Base-by-base conservation (phyloP, 1,284 basidiomycete genomes). In the Rhodotorula sp. region DNA sequence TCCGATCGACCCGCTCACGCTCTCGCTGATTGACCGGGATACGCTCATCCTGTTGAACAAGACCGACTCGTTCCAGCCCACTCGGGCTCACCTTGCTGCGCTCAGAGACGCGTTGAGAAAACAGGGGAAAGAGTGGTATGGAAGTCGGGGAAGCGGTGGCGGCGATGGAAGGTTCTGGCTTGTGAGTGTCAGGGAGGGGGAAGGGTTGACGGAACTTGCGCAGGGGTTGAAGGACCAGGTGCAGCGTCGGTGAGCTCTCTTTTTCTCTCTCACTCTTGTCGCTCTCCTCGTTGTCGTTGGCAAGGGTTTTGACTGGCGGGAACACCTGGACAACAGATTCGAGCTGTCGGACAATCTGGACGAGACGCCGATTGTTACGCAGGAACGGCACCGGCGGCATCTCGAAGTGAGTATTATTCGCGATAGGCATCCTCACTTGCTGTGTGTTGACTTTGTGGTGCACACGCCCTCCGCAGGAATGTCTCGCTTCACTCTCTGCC, bases 361-460 rank as follows among this genome's bases (percentile, higher is more conserved):
- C 18, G 82, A 85, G 29, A 80, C 83, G 22, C 89, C 90, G 0
- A 81, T 94, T 20, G 86, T 94, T 64, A 92, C 90, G 0, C 89
- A 91, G 69, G 85, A 87, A 6, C 86, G 92, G 26, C 92, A 95
- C 79, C 85, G 91, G 10, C 84, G 85, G 10, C 89, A 91, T 76
- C 83, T 95, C 24, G 84, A 89, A 77, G 73, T 67, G 46, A 37
- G 62, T 42, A 12, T 42, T 3, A 2, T 10, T 10, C 8, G 10
- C 37, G 37, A 12, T 12, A 42, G 8, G 2, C 8, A 42, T 22
- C 12, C 6, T 29, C 26, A 46, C 17, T 24, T 49, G 17, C n/a
- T 29, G 2, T 42, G 26, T 10, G 8, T 22, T n/a, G 7, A 20
- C 15, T 1, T 4, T 45, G 12, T 3, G 14, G 26, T 46, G 14